Evolutionary conservation across 352 stramenopile species (phyloP).

Genomic region (Aphanomyces invadans): DNA sequence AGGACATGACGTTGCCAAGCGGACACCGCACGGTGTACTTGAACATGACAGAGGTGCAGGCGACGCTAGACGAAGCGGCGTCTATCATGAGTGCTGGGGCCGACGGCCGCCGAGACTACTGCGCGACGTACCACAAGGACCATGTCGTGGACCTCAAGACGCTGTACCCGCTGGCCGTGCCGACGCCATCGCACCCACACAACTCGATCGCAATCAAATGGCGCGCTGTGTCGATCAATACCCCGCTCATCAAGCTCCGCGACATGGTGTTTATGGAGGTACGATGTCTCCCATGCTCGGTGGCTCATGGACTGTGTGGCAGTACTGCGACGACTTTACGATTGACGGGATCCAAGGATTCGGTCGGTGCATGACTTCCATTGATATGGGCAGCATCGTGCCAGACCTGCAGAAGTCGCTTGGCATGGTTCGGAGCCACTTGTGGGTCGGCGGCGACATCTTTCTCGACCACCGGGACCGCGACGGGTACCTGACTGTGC

Average conservation of each 20-base stretch:
- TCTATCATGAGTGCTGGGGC: conserved; percentile 7
- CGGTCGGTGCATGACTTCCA: conserved; percentile 47
- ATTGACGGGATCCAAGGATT: conserved; percentile 42
- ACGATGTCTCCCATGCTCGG: not conserved
- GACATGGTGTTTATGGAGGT: conserved; percentile 65
- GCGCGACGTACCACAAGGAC: conserved; percentile 28
- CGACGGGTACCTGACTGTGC: not conserved
- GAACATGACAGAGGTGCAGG: conserved; percentile 4
- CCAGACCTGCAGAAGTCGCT: conserved; percentile 42
- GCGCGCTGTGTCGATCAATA: conserved; percentile 63
- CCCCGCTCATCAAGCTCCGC: conserved; percentile 43
- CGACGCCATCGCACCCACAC: conserved; percentile 60
- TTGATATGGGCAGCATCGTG: conserved; percentile 46
- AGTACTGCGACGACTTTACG: conserved; percentile 81
- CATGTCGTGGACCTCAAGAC: conserved; percentile 62
- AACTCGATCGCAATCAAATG: conserved; percentile 78
- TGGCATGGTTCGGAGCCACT: conserved; percentile 59
- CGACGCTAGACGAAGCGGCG: not conserved
- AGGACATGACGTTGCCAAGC: not conserved
- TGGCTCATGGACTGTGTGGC: not conserved
- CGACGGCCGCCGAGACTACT: conserved; percentile 4
- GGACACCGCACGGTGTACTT: not conserved
- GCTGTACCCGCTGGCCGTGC: conserved; percentile 47
- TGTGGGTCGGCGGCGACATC: conserved; percentile 71
- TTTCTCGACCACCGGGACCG: conserved; percentile 43